Evolutionary conservation across 2,329 filamentous ascomycete genomes (phyloP).

Genomic region (Fusarium vanettenii): DNA sequence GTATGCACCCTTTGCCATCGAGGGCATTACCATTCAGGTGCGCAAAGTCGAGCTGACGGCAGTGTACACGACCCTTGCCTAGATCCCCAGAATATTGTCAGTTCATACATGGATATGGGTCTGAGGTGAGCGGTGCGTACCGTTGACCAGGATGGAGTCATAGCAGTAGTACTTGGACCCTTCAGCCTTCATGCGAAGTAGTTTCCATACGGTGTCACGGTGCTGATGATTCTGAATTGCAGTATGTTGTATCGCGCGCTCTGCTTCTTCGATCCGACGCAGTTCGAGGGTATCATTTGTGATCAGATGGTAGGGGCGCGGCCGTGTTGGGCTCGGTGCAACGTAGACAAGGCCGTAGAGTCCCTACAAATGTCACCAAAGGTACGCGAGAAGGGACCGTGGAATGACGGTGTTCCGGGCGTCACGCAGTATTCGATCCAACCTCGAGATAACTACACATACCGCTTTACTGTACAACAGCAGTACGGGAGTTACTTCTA

Average conservation of each 20-base stretch:
- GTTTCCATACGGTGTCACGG: slow-evolving; percentile 6
- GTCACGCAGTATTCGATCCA: slow-evolving; percentile 3
- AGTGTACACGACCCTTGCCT: slow-evolving; percentile 12
- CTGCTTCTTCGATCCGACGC: background rate
- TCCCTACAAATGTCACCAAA: background rate
- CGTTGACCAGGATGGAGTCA: slow-evolving; percentile 1
- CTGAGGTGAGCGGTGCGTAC: background rate
- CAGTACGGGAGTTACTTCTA: slow-evolving; percentile 2
- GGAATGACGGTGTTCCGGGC: slow-evolving; percentile 1
- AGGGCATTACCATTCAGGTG: background rate
- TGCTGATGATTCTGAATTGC: slow-evolving; percentile 13
- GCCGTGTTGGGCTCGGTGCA: background rate
- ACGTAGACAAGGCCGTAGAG: slow-evolving; percentile 1
- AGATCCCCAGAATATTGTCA: background rate
- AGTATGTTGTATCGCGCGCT: background rate
- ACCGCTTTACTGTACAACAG: background rate
- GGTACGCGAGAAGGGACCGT: background rate
- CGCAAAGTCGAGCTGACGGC: background rate
- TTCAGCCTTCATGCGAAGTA: slow-evolving; percentile 6
- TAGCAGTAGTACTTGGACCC: slow-evolving; percentile 12
- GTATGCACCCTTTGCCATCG: slow-evolving; percentile 5
- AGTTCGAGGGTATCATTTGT: slow-evolving; percentile 1
- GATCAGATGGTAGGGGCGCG: background rate
- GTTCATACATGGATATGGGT: no score
- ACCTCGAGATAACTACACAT: background rate